phyloP scores from a whole-genome alignment of 208 protist genomes.

The Tritrichomonas musculus region DNA sequence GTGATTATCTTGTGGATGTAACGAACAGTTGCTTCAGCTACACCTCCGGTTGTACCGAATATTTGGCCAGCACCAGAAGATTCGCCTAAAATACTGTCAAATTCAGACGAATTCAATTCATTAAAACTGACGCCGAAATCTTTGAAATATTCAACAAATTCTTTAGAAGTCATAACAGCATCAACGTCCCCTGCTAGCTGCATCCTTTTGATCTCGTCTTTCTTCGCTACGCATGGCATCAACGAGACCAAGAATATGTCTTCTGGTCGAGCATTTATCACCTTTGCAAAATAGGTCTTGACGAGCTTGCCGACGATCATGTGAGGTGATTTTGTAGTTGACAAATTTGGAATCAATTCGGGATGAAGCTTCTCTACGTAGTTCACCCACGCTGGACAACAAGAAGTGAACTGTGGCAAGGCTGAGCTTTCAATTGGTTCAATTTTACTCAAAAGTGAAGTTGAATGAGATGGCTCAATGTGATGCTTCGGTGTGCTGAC shows the following conservation, averaged over 20 bases:
- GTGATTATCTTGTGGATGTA: background rate
- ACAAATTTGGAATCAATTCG: conserved; percentile 22
- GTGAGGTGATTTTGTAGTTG: conserved; percentile 11
- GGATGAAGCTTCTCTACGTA: conserved; percentile 24
- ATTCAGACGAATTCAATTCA: background rate
- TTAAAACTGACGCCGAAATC: background rate
- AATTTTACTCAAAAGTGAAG: no score
- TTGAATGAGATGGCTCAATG: no score
- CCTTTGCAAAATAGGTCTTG: background rate
- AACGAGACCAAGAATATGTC: conserved; percentile 42
- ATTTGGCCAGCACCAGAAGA: conserved; percentile 44
- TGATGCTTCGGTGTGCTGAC: no score
- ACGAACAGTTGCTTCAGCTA: conserved; percentile 48
- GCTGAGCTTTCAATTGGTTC: no score
- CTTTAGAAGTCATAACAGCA: conserved; percentile 46
- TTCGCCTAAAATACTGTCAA: conserved; percentile 46
- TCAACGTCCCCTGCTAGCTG: conserved; percentile 34
- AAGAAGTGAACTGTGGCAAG: conserved; percentile 51
- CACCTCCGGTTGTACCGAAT: conserved; percentile 50
- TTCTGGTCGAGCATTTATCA: background rate
- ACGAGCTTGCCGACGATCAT: background rate
- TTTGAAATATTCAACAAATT: conserved; percentile 42
- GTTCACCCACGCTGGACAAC: no score
- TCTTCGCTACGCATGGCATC: conserved; percentile 51
- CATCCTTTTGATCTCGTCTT: conserved; percentile 45